Percentiles rank a stretch among this genome's conserved stretches.
Evolutionary conservation across 257 asterid genomes (phyloP).

Genomic region (Craterostigma plantagineum): DNA sequence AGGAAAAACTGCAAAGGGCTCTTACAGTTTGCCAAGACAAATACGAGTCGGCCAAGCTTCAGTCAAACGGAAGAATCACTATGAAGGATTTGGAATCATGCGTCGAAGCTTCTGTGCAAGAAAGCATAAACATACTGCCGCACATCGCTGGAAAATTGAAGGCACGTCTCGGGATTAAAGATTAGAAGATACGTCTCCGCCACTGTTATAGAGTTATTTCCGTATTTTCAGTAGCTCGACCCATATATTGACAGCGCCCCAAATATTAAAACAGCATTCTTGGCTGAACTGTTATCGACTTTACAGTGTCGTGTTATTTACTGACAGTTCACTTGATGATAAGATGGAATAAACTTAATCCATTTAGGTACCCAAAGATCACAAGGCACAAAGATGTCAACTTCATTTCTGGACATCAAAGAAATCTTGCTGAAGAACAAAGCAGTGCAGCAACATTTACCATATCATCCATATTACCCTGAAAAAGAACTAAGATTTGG

Average conservation of each 20-base stretch:
- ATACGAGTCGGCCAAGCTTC: slow-evolving; percentile 52
- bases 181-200: slow-evolving; percentile 10
- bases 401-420: too few relatives aligned
- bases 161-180: slow-evolving; percentile 22
- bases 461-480: slow-evolving; percentile 3
- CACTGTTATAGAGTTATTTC: neutral
- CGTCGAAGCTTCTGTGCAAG: slow-evolving; percentile 49
- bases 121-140: slow-evolving; percentile 43
- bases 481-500: slow-evolving; percentile 17
- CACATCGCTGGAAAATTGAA: slow-evolving; percentile 55
- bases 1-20: slow-evolving; percentile 65
- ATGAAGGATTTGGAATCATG: slow-evolving; percentile 51
- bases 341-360: too few relatives aligned
- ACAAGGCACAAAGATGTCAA: too few relatives aligned
- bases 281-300: too few relatives aligned
- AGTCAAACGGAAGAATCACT: slow-evolving; percentile 20
- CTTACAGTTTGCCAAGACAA: slow-evolving; percentile 83
- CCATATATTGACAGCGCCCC: neutral
- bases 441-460: neutral
- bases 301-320: too few relatives aligned
- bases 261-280: neutral
- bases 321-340: too few relatives aligned
- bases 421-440: neutral
- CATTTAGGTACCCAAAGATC: too few relatives aligned
- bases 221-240: too few relatives aligned